Percentiles rank a stretch among this genome's conserved stretches.
Evolutionary conservation across 768 basidiomycete species (phyloP).

Genomic region (Suillus hirtellus): DNA sequence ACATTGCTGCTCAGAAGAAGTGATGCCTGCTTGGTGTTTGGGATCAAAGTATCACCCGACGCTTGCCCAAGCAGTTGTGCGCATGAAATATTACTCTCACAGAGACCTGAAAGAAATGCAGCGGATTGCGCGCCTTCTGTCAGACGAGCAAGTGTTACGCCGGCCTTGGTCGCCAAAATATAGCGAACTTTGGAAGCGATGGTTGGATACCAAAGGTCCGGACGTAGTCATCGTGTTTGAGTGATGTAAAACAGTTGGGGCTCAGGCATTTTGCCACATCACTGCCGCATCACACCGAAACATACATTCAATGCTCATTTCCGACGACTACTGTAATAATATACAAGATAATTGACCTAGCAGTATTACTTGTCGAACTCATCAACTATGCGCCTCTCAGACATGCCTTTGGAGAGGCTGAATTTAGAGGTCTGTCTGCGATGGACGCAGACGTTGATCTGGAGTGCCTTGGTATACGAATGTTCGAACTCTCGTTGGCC

Average conservation of each 20-base stretch:
- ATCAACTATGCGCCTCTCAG: no score
- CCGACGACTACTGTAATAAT: no score
- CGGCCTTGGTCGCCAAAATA: constrained; percentile 30
- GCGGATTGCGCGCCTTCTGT: constrained; percentile 41
- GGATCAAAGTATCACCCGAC: constrained; percentile 36
- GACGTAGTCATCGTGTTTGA: constrained; percentile 10
- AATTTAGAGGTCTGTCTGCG: no score
- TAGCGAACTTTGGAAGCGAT: constrained; percentile 38
- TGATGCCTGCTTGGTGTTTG: neutral
- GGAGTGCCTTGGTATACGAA: no score
- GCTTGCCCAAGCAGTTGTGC: constrained; percentile 31
- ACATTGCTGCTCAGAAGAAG: neutral
- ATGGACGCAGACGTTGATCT: no score
- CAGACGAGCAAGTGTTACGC: constrained; percentile 39
- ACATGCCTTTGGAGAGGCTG: no score
- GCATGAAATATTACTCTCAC: constrained; percentile 37
- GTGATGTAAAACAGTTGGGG: neutral
- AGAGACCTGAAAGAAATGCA: constrained; percentile 41
- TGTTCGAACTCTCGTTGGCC: no score
- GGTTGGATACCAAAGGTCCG: constrained; percentile 34
- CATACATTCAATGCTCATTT: no score
- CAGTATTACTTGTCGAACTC: no score
- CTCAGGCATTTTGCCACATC: no score
- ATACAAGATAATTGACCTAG: no score
- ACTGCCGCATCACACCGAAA: no score